Base-by-base conservation (phyloP, 441 rosid species). In the Sinapis alba region DNA sequence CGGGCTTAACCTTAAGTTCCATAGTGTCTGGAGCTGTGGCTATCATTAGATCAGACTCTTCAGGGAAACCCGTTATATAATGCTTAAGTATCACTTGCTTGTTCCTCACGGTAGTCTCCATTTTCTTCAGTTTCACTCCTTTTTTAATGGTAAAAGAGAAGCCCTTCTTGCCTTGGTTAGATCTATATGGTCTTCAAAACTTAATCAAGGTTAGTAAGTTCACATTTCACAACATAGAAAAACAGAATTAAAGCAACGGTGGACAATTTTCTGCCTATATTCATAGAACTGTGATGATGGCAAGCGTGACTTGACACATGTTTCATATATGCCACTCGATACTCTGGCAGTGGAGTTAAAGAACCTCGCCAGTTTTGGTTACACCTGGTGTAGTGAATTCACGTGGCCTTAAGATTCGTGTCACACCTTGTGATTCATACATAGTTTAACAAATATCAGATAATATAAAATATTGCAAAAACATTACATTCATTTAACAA, bases 61-160 rank as follows among this genome's bases (percentile, higher is more conserved):
- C 78, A 2, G 85, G 86, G 16, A 80, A 32, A 11, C 87, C 83
- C 1, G 26, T 30, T 2, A 77, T 58, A 27, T 78, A 74, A 56
- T 79, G 32, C 64, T 38, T 86, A 36, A 83, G 72, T 0, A 73
- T 66, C 61, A 83, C 85, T 77, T 84, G 85, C 75, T 80, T 86
- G 84, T 83, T 88, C 32, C 68, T 75, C 72, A 68, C 70, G 50
- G 43, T 28, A 2, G 26, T 24, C 51, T 16, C 45, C 47, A 26
- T 58, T 30, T 30, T 60, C 65, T 36, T 73, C 51, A 28, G 27
- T 5, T 26, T 23, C 32, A 13, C 61, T 56, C 32, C 16, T 24
- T 56, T 54, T 21, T 54, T 32, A 3, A 12, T 12, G 61, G 9
- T 56, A 12, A 24, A 56, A 24, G 32, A 56, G 43, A 36, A 16